Evolutionary conservation across 2,329 filamentous ascomycete genomes (phyloP), one percentile per base, ranked within the genome.

Genomic region (Sarocladium strictum): DNA sequence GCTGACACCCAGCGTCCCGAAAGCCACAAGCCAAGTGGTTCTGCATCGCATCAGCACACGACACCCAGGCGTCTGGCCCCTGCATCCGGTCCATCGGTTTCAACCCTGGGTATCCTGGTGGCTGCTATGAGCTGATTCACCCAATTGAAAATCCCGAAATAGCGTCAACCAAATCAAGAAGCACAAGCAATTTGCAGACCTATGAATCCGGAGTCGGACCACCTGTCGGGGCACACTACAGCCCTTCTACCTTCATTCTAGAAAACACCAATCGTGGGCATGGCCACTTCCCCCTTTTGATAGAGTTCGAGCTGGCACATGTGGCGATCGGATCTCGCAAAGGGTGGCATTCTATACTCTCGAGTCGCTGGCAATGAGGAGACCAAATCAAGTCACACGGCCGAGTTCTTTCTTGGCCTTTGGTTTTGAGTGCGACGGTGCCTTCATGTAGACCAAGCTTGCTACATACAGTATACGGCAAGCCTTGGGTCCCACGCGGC

Each of bases 1-100:
- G 47, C 47, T 32, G 27, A 24, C n/a, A 24, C 15, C 47, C 26
- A 51, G 23, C 27, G 26, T 33, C 21, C 3, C 17, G 47, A 21
- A 47, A 33, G 47, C 47, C 26, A 35, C 47, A 51, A 32, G 35
- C 15, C 27, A 29, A 29, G 11, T 7, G 23, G 15, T 29, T 14
- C 10, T 49, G 43, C n/a, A 11, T 29, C 43, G 43, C n/a, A 11
- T 29, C 43, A 49, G 19, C 40, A 12, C 40, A 45, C 23, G 9
- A 45, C 10, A 23, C 4, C 17, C 40, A 45, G 40, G 7, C 21
- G 11, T n/a, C 26, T 32, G n/a, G 9, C 43, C 43, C 43, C 43
- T 49, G 43, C 43, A 49, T 49, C 43, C 15, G 23, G 11, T 49
- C 43, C n/a, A 29, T 49, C 43, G 23, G 23, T 49, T 29, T 49